A percentile compares a stretch with the other conserved stretches of the same genome.
Evolutionary conservation across 768 basidiomycete genomes (phyloP).

Genomic region (Cystobasidium tubakii): DNA sequence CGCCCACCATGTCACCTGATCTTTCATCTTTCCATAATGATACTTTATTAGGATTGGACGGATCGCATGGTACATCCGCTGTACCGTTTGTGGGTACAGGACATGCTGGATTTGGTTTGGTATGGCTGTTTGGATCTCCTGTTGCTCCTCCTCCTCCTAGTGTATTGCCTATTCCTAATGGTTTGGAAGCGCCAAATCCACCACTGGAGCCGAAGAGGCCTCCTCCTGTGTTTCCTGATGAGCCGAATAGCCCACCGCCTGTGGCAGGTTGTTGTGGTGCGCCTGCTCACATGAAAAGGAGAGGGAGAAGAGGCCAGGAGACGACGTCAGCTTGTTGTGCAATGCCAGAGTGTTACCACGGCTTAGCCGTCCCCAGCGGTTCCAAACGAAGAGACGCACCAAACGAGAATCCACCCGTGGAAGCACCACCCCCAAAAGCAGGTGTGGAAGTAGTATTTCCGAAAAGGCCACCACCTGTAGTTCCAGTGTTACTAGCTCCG

Average conservation of each 20-base stretch:
- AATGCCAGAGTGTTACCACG: no score
- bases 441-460: neutral
- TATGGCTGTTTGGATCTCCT: neutral
- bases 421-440: neutral
- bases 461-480: constrained; percentile 11
- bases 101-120: constrained; percentile 1
- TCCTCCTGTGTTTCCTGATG: neutral
- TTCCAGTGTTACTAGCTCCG: constrained; percentile 12
- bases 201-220: neutral
- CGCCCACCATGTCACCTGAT: neutral
- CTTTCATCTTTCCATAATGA: constrained; percentile 10
- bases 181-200: neutral
- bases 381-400: neutral
- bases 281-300: neutral
- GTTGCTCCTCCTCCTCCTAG: neutral
- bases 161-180: neutral
- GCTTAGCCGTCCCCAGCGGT: no score
- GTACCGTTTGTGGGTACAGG: constrained; percentile 24
- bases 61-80: neutral
- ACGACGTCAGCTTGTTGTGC: no score
- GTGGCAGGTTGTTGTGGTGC: constrained; percentile 7
- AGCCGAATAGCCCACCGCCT: constrained; percentile 6
- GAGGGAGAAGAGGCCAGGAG: no score
- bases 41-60: neutral
- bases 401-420: neutral